phyloP scores from a whole-genome alignment of 176 grass and related monocot genomes.

The Rhipidocladum racemiflorum region DNA sequence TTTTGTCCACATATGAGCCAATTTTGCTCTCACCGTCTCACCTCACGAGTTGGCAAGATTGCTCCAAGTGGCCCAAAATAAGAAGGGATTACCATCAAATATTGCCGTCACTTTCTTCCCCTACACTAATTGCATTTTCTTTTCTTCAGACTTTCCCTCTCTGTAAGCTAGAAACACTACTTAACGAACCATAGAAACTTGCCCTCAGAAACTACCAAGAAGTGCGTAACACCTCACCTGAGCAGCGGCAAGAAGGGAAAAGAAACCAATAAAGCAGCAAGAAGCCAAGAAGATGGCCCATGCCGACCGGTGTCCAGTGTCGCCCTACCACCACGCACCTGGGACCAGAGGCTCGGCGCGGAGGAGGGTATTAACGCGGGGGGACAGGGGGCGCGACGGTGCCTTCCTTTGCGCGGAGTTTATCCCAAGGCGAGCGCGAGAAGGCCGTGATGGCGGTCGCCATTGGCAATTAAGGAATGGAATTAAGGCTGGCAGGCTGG shows the following conservation, averaged over 20 bases:
- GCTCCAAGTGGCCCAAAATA: neutral
- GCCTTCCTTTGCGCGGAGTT: slow-evolving; percentile 61
- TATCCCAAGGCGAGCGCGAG: slow-evolving; percentile 53
- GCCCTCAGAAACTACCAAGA: neutral
- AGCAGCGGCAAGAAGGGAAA: neutral
- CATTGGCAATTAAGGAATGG: slow-evolving; percentile 37
- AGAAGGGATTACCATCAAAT: neutral
- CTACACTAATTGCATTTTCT: neutral
- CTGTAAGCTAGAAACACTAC: neutral
- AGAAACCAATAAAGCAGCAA: slow-evolving; percentile 17
- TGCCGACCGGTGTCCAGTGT: neutral
- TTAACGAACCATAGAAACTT: neutral
- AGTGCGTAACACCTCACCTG: slow-evolving; percentile 14
- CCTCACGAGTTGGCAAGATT: neutral
- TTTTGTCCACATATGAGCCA: no score
- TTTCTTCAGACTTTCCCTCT: neutral
- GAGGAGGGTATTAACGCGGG: slow-evolving; percentile 17
- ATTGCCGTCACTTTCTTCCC: neutral
- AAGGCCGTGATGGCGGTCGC: slow-evolving; percentile 23
- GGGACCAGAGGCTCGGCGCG: neutral
- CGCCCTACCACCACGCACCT: neutral
- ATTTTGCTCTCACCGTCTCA: neutral
- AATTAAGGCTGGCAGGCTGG: neutral
- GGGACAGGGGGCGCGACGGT: slow-evolving; percentile 10
- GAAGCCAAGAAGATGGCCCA: slow-evolving; percentile 16